Conservation (phyloP, 768 basidiomycete species). For the Basidioascus undulatus region DNA sequence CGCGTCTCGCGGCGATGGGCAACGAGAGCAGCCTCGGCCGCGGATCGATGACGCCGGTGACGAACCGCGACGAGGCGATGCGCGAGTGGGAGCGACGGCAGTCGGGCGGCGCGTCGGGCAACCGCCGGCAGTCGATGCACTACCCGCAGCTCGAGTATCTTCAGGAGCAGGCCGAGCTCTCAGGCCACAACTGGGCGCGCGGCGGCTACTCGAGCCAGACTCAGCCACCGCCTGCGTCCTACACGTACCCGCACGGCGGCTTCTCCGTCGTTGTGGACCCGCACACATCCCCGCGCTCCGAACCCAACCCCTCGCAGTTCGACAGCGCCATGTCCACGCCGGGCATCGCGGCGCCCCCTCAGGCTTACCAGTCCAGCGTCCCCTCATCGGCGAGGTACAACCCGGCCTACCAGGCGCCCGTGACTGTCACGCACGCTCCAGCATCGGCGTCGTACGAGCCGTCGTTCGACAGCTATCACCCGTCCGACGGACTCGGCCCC, state of each 20-base stretch:
- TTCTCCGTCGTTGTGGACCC: slow-evolving; percentile 12
- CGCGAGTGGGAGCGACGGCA: slow-evolving; percentile 88
- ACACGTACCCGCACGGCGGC: slow-evolving; percentile 28
- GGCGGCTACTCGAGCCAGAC: slow-evolving; percentile 9
- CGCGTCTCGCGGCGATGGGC: slow-evolving; percentile 58
- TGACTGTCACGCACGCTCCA: no score
- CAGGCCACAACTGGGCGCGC: background rate
- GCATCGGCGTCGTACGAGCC: no score
- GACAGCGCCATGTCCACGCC: slow-evolving; percentile 15
- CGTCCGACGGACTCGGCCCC: no score
- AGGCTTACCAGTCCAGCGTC: slow-evolving; percentile 34
- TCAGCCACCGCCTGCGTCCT: slow-evolving; percentile 5
- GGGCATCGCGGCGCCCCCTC: slow-evolving; percentile 50
- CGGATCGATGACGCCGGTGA: slow-evolving; percentile 71
- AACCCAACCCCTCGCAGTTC: no score
- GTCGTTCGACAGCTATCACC: no score
- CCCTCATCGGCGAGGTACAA: no score
- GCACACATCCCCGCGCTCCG: no score
- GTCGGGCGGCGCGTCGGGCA: slow-evolving; percentile 16
- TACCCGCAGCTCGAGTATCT: slow-evolving; percentile 78
- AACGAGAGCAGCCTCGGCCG: slow-evolving; percentile 28
- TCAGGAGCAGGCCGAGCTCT: slow-evolving; percentile 50
- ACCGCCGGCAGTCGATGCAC: slow-evolving; percentile 35
- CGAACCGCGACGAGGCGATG: slow-evolving; percentile 84
- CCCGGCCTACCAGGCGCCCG: no score